Percentiles rank a stretch among this genome's conserved stretches.
phyloP scores from a whole-genome alignment of 345 rosid species.

The Dimocarpus longan region DNA sequence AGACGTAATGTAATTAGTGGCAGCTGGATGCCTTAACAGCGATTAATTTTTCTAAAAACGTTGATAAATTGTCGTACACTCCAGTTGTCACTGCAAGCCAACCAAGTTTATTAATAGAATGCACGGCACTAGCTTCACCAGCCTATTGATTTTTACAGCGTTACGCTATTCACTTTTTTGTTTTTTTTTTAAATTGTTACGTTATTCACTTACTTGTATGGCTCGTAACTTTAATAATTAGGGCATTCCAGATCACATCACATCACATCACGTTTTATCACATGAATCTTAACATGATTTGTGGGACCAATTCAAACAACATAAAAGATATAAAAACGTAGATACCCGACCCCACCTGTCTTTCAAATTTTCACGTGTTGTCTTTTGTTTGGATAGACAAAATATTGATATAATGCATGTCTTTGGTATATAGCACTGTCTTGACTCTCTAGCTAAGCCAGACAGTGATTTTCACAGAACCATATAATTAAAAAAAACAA shows the following conservation, averaged over 20 bases:
- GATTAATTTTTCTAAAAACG: not conserved
- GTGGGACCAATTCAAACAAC: not conserved
- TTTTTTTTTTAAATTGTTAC: too few species aligned
- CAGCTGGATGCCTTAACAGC: not conserved
- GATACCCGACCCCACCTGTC: slow-evolving; percentile 4
- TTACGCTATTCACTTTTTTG: not conserved
- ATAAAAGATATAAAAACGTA: not conserved
- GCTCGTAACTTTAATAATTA: not conserved
- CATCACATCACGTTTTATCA: not conserved
- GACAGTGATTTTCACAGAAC: not conserved
- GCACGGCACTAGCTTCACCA: not conserved
- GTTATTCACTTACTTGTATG: not conserved
- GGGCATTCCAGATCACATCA: not conserved
- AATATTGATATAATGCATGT: not conserved
- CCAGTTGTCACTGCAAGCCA: too few species aligned
- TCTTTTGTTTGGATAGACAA: slow-evolving; percentile 1
- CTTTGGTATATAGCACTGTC: too few species aligned
- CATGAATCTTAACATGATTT: slow-evolving; percentile 10
- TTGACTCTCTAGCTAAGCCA: not conserved
- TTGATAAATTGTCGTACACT: not conserved
- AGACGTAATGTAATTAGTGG: not conserved
- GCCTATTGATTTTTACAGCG: not conserved
- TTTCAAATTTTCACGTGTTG: not conserved
- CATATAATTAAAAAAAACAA: not conserved
- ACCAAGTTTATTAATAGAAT: not conserved